Conservation (phyloP, 148 eudicot genomes). For the Chenopodium album region DNA sequence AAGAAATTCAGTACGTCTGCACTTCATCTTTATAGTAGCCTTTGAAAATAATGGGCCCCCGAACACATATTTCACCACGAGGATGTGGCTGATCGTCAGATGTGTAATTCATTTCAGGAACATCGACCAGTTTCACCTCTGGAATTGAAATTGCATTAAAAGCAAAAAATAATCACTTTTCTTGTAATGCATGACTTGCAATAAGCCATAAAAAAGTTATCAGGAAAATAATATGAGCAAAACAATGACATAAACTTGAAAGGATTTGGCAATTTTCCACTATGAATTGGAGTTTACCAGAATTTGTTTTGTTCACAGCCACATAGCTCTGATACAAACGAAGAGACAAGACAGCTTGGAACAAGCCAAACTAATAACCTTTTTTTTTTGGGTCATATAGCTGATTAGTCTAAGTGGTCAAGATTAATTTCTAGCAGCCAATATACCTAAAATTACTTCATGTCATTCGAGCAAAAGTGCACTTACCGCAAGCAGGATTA, state of each 20-base stretch:
- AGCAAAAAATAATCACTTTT: neutral
- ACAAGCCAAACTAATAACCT: neutral
- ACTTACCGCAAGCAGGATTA: slow-evolving; percentile 90
- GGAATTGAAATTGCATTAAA: slow-evolving; percentile 27
- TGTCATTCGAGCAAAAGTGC: slow-evolving; percentile 15
- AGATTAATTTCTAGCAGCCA: slow-evolving; percentile 5
- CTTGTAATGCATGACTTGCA: neutral
- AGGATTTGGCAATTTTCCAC: neutral
- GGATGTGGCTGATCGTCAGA: slow-evolving; percentile 94
- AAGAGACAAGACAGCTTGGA: neutral
- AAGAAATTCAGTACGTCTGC: slow-evolving; percentile 56
- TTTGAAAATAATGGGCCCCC: slow-evolving; percentile 78
- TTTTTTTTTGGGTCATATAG: neutral
- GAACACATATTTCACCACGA: slow-evolving; percentile 95
- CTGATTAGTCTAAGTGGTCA: neutral
- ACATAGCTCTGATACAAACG: neutral
- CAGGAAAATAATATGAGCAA: neutral
- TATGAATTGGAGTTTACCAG: neutral
- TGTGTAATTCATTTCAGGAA: slow-evolving; percentile 92
- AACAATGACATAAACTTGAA: neutral
- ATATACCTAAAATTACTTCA: neutral
- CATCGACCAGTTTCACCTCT: slow-evolving; percentile 96
- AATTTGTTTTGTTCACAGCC: neutral
- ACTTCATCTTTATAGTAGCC: slow-evolving; percentile 95
- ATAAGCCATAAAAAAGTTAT: neutral